Conservation (phyloP, 257 asterid genomes). For the Rhazya stricta region DNA sequence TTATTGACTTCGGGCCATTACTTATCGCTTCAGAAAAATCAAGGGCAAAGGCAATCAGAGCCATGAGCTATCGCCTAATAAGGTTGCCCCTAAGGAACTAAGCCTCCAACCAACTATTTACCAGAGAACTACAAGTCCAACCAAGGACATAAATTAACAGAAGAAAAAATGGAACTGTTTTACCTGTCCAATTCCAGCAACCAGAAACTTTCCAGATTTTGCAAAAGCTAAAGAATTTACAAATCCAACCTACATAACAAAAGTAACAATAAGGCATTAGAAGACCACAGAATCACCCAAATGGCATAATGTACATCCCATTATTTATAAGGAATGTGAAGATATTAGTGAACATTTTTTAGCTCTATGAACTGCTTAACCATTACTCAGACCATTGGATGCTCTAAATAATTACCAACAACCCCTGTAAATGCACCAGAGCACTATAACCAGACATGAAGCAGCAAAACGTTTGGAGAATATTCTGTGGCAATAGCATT, state of each 20-base stretch:
- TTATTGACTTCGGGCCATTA: no score
- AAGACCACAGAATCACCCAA: neutral
- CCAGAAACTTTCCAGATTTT: slow-evolving; percentile 72
- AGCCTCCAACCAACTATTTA: neutral
- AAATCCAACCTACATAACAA: slow-evolving; percentile 81
- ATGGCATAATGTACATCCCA: neutral
- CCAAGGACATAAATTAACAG: neutral
- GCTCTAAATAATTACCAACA: neutral
- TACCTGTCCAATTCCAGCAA: slow-evolving; percentile 97
- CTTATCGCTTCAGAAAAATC: no score
- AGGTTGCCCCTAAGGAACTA: neutral
- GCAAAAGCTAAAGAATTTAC: slow-evolving; percentile 87
- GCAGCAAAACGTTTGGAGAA: no score
- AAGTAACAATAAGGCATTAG: slow-evolving; percentile 21
- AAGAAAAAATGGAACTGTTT: slow-evolving; percentile 11
- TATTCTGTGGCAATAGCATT: no score
- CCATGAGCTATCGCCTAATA: neutral
- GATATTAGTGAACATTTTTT: neutral
- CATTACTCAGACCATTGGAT: neutral
- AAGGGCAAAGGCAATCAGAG: no score
- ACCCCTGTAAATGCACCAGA: neutral
- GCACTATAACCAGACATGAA: neutral
- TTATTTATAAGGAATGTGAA: neutral
- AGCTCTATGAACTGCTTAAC: neutral
- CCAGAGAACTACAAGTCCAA: neutral